phyloP scores from a whole-genome alignment of 2,329 filamentous ascomycete genomes.

The Xylaria sp. region DNA sequence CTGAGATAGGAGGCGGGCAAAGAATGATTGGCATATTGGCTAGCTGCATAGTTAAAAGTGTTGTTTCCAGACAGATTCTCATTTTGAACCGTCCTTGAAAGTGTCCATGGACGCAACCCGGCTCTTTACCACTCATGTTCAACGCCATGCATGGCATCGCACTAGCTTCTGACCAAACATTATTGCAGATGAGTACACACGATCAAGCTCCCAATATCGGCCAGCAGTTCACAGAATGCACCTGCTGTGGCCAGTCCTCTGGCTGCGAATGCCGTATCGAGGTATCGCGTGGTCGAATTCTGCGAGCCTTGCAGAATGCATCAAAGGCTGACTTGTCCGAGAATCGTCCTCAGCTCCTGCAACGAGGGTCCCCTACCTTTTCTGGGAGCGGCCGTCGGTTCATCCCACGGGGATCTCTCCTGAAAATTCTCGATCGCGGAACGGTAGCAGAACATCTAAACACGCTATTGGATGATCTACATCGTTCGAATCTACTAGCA shows the following conservation, averaged over 20 bases:
- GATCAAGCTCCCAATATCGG: neutral
- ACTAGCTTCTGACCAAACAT: neutral
- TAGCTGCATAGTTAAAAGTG: neutral
- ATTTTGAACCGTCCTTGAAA: neutral
- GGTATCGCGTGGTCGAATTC: conserved; percentile 23
- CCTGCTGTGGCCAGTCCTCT: neutral
- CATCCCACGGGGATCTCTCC: conserved; percentile 15
- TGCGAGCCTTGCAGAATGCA: conserved; percentile 3
- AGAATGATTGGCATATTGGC: neutral
- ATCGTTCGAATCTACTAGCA: neutral
- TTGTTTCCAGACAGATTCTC: neutral
- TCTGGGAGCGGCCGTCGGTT: conserved; percentile 15
- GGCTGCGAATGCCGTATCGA: conserved; percentile 11
- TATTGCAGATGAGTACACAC: neutral
- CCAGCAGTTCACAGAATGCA: neutral
- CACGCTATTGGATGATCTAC: neutral
- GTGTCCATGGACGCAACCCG: neutral
- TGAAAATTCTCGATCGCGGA: conserved; percentile 7
- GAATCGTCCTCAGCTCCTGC: neutral
- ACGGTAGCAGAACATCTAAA: conserved; percentile 18
- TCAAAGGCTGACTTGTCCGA: conserved; percentile 19
- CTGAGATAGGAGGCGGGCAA: neutral
- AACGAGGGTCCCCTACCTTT: neutral
- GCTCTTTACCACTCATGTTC: neutral
- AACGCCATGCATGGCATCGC: neutral